Conservation (phyloP, 441 rosid genomes). For the Pelargonium fulgidum region DNA sequence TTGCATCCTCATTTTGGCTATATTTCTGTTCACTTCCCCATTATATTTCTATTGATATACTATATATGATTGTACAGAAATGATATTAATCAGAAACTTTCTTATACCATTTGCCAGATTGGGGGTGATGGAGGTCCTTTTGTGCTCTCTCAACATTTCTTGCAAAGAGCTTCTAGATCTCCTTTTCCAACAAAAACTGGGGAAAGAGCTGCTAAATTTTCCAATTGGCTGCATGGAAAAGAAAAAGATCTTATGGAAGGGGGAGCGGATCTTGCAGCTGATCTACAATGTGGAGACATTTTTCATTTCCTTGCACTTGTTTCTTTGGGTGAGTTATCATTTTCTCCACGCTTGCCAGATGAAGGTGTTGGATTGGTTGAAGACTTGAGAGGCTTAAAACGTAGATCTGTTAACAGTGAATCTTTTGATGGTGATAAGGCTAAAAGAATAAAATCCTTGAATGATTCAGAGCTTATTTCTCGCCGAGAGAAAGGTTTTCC, state of each 20-base stretch:
- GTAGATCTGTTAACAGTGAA: conserved; percentile 58
- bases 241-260: conserved; percentile 53
- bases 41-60: conserved; percentile 5
- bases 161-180: conserved; percentile 68
- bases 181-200: conserved; percentile 81
- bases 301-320: conserved; percentile 68
- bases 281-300: conserved; percentile 90
- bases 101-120: conserved; percentile 44
- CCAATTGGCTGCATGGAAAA: conserved; percentile 58
- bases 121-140: conserved; percentile 82
- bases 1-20: neutral
- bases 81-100: conserved; percentile 12
- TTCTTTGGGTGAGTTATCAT: conserved; percentile 65
- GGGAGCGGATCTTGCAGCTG: conserved; percentile 50
- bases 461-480: conserved; percentile 66
- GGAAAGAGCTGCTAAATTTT: conserved; percentile 71
- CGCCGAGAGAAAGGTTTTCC: conserved; percentile 97
- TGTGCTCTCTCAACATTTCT: conserved; percentile 70
- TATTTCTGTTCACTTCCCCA: conserved; percentile 5
- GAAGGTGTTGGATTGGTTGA: conserved; percentile 96
- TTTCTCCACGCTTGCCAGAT: conserved; percentile 65
- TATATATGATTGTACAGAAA: neutral
- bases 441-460: conserved; percentile 55
- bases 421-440: conserved; percentile 39
- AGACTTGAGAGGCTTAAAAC: conserved; percentile 68